These are phyloP conservation scores for Centella asiatica DNA, from an alignment of 129 eudicot genomes.

Conservation along the genomic window DNA sequence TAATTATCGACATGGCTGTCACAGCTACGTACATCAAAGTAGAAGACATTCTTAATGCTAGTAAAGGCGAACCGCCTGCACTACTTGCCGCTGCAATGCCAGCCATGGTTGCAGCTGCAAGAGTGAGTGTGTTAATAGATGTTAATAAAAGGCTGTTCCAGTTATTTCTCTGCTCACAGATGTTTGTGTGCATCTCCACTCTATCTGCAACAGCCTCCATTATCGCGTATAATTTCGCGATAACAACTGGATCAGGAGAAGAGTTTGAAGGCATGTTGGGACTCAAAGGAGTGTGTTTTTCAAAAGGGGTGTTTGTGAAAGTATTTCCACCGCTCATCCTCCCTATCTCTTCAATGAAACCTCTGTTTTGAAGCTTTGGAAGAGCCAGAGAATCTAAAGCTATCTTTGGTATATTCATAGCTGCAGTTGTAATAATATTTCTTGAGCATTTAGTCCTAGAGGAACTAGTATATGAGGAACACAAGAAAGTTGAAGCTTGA, in stretches of 20 bases:
- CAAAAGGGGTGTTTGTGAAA: background rate
- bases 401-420: background rate
- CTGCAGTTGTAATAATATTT: background rate
- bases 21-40: conserved; percentile 3
- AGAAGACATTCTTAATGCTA: background rate
- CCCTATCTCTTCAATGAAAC: too few relatives aligned
- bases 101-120: conserved; percentile 6
- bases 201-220: conserved; percentile 8
- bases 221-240: background rate
- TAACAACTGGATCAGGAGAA: background rate
- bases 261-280: too few relatives aligned
- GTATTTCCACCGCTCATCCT: background rate
- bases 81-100: conserved; percentile 1
- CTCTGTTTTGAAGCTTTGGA: background rate
- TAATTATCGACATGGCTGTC: conserved; percentile 4
- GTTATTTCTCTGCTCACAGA: conserved; percentile 6
- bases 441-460: background rate
- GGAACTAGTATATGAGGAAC: too few relatives aligned
- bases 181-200: conserved; percentile 10
- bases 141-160: conserved; percentile 6
- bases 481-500: background rate
- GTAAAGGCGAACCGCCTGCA: conserved; percentile 3
- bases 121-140: conserved; percentile 1
- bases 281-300: background rate
- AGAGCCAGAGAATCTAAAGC: background rate